phyloP scores from a whole-genome alignment of 441 rosid species.

The Gossypium gossypioides region DNA sequence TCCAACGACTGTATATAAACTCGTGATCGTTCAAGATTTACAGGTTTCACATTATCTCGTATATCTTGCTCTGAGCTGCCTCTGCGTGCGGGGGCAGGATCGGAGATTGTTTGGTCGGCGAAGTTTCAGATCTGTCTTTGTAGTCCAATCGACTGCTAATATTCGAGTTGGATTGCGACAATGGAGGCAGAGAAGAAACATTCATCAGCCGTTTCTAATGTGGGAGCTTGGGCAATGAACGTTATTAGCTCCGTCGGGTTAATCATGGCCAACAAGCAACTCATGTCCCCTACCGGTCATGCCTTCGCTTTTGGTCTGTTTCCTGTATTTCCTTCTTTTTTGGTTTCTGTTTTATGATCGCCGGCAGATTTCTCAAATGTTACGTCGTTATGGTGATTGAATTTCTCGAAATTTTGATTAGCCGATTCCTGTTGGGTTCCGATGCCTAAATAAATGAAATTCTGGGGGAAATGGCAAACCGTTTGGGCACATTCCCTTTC shows the following conservation, averaged over 20 bases:
- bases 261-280: conserved; percentile 70
- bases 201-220: conserved; percentile 37
- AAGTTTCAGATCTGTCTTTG: background rate
- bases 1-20: background rate
- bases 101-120: background rate
- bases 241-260: conserved; percentile 61
- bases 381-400: background rate
- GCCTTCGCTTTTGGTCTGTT: conserved; percentile 50
- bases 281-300: conserved; percentile 50
- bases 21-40: background rate
- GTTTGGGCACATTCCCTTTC: background rate
- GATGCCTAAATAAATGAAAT: background rate
- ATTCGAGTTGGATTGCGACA: background rate
- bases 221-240: conserved; percentile 70
- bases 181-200: conserved; percentile 15
- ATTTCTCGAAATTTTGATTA: background rate
- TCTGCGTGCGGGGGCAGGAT: background rate
- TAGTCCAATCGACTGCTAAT: background rate
- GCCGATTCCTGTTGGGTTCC: no score
- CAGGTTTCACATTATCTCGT: background rate
- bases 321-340: background rate
- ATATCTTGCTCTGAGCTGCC: background rate
- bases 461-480: background rate
- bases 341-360: background rate
- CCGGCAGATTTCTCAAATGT: background rate